These are phyloP conservation scores for Phytophthora pisi DNA, from an alignment of 352 stramenopile genomes.

Conservation along the genomic window DNA sequence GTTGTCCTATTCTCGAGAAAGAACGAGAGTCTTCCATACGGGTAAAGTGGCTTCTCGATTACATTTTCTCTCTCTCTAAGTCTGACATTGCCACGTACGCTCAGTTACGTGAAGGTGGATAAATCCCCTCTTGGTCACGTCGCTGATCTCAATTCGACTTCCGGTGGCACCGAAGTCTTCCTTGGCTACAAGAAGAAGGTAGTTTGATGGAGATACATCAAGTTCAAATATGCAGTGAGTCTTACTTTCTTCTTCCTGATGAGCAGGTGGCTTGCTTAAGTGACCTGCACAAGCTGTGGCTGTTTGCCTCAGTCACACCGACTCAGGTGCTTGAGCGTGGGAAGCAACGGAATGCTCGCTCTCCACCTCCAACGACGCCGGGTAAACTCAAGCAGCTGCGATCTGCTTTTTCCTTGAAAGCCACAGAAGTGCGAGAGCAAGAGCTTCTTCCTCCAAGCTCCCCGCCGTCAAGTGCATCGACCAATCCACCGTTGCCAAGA, in stretches of 20 bases:
- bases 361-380: constrained; percentile 17
- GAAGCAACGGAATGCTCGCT: constrained; percentile 5
- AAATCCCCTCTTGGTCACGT: constrained; percentile 67
- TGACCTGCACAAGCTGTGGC: constrained; percentile 50
- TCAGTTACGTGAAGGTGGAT: constrained; percentile 81
- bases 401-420: constrained; percentile 28
- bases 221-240: background rate
- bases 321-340: constrained; percentile 21
- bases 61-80: background rate
- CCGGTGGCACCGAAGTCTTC: constrained; percentile 75
- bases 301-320: constrained; percentile 37
- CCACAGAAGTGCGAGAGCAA: constrained; percentile 35
- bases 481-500: background rate
- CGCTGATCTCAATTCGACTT: constrained; percentile 77
- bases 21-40: constrained; percentile 82
- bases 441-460: constrained; percentile 18
- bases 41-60: constrained; percentile 36
- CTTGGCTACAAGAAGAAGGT: constrained; percentile 87
- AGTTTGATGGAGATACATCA: background rate
- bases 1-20: constrained; percentile 81
- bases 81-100: constrained; percentile 9
- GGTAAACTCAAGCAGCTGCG: constrained; percentile 25
- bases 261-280: constrained; percentile 41
- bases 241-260: background rate
- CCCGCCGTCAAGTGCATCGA: background rate